Base-by-base conservation (phyloP, 2,329 filamentous ascomycete species). In the Thelonectria olida region DNA sequence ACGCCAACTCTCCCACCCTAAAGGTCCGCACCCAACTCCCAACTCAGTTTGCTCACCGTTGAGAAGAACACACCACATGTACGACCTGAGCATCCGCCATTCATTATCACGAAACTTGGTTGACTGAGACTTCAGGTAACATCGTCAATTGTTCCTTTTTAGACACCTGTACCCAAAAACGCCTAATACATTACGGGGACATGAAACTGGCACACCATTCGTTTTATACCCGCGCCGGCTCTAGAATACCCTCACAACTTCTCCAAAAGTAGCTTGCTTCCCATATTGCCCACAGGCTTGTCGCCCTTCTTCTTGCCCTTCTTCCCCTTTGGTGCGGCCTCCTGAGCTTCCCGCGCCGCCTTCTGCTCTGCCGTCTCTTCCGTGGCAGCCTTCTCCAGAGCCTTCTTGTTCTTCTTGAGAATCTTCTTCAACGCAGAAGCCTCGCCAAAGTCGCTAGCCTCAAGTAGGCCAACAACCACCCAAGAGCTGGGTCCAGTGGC, bases 401-500 rank as follows among this genome's bases (percentile, higher is more conserved):
- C 79, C 79, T 90, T 89, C 82, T 88, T 92, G 68, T 89, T 87
- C 80, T 91, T 90, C 80, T 88, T 90, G 68, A 97, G 79, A 13
- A 82, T 85, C 75, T 89, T 88, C 73, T 89, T 81, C 53, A 97
- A 80, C 70, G 91, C 89, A 15, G 85, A 83, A 70, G 84, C 88
- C 69, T 88, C 83, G 23, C 82, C 82, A 71, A 96, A 96, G 59
- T 88, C 88, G 20, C 86, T 82, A 0, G 90, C 86, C 79, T 98
- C 95, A 5, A 94, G 78, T 67, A 98, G 80, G 15, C 89, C 91
- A 23, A 98, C 85, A 4, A 97, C 85, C 10, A 97, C 92, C 70
- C 97, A 98, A 1, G 92, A 92, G 68, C 93, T 93, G 2, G 90
- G 86, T 0, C 94, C 92, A 0, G 90, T 94, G 0, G 95, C 94